Percentiles rank a stretch among this genome's conserved stretches.
Evolutionary conservation across 2,329 filamentous ascomycete genomes (phyloP).

Genomic region (Bipolaris zeicola): DNA sequence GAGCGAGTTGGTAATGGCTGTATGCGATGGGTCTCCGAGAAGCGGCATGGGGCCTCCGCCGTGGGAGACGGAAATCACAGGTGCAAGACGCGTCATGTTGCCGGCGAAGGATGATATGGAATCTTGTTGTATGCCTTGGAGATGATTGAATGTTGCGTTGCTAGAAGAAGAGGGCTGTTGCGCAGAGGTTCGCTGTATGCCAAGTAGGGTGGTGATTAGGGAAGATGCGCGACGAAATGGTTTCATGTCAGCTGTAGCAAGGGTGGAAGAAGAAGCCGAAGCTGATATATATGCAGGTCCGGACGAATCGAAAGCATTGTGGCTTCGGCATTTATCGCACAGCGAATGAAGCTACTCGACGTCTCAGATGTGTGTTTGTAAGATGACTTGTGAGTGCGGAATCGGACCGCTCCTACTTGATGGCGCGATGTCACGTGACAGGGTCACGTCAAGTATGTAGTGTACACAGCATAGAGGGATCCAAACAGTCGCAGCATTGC

Average conservation of each 20-base stretch:
- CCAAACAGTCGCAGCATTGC: too few species aligned
- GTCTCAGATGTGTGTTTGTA: conserved; percentile 19
- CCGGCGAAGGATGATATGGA: conserved; percentile 26
- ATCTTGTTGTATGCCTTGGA: conserved; percentile 35
- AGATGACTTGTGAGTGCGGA: conserved; percentile 27
- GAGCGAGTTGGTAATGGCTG: conserved; percentile 58
- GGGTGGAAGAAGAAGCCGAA: background rate
- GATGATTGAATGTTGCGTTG: conserved; percentile 34
- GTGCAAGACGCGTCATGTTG: conserved; percentile 45
- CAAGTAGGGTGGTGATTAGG: conserved; percentile 17
- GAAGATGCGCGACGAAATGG: conserved; percentile 15
- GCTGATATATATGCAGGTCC: conserved; percentile 6
- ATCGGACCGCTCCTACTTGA: conserved; percentile 15
- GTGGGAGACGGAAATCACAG: conserved; percentile 49
- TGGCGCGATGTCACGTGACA: too few species aligned
- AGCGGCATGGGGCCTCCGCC: conserved; percentile 62
- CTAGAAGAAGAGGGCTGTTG: conserved; percentile 7
- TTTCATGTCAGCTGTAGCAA: conserved; percentile 21
- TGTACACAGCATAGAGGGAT: too few species aligned
- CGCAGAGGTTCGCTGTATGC: conserved; percentile 15
- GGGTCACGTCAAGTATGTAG: too few species aligned
- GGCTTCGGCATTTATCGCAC: conserved; percentile 10
- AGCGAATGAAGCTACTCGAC: background rate
- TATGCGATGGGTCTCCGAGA: conserved; percentile 61
- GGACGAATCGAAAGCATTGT: conserved; percentile 4